Conservation (phyloP, 2,329 filamentous ascomycete species). For the Chrysoporthe puriensis region DNA sequence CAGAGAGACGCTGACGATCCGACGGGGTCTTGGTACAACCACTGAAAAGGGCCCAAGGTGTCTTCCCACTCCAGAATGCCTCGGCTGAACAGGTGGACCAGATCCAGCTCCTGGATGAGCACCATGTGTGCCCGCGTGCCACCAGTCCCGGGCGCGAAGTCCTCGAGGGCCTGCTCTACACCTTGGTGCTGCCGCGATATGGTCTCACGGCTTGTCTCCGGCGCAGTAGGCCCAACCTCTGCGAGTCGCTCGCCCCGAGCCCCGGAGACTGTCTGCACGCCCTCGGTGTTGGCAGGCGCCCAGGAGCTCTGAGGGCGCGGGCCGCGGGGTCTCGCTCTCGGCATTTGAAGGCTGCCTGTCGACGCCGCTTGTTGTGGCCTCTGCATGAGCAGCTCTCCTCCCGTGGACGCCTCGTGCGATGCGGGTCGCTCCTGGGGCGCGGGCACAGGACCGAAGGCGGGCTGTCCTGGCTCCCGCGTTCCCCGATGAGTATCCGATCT, state of each 20-base stretch:
- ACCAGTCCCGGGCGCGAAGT: background rate
- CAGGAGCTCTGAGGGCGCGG: background rate
- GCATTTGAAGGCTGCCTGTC: background rate
- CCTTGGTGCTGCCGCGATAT: background rate
- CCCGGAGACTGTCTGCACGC: background rate
- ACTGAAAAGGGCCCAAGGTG: background rate
- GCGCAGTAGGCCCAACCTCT: background rate
- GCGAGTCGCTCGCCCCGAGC: background rate
- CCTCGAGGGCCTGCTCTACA: too few relatives aligned
- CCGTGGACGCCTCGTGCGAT: background rate
- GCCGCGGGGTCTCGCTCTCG: background rate
- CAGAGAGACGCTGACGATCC: background rate
- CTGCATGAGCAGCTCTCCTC: background rate
- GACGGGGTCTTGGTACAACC: background rate
- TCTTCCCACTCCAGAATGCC: background rate
- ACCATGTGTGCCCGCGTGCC: background rate
- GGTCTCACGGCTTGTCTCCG: background rate
- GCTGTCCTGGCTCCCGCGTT: background rate
- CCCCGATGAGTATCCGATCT: background rate
- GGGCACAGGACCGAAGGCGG: background rate
- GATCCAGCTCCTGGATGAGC: conserved; percentile 16
- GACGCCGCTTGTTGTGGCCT: background rate
- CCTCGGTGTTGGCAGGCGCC: background rate
- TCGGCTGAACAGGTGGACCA: background rate
- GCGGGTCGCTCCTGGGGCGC: too few relatives aligned